Percentiles rank a stretch among this genome's conserved stretches.
phyloP scores from a whole-genome alignment of 1,139 yeast species.

The Yamadazyma pseudoaaseri region DNA sequence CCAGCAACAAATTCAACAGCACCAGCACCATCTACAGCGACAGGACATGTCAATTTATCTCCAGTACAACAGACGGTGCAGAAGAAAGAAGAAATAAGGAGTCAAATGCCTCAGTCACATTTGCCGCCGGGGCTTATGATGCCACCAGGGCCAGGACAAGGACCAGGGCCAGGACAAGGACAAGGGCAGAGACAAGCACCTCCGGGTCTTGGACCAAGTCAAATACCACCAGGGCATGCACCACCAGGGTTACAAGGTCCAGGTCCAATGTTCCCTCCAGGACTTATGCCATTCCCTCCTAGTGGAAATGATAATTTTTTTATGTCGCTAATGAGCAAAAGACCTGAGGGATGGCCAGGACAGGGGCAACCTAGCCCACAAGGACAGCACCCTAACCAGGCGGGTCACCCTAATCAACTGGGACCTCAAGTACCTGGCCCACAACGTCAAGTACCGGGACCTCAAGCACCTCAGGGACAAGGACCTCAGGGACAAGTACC shows the following conservation, averaged over 20 bases:
- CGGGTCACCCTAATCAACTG: too few species aligned
- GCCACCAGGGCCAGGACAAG: not conserved
- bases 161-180: slow-evolving; percentile 2
- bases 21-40: slow-evolving; percentile 1
- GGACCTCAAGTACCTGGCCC: too few species aligned
- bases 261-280: slow-evolving; percentile 3
- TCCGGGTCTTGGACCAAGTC: not conserved
- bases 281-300: slow-evolving; percentile 8
- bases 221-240: slow-evolving; percentile 2
- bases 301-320: slow-evolving; percentile 49
- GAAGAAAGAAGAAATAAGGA: too few species aligned
- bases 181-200: slow-evolving; percentile 8
- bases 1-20: too few species aligned
- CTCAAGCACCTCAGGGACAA: slow-evolving; percentile 15
- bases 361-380: too few species aligned
- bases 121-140: not conserved
- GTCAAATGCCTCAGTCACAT: not conserved
- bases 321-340: slow-evolving; percentile 49
- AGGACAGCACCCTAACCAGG: not conserved
- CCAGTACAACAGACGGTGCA: not conserved
- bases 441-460: too few species aligned
- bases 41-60: not conserved
- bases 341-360: slow-evolving; percentile 19
- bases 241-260: slow-evolving; percentile 3
- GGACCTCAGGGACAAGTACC: slow-evolving; percentile 8